Base-by-base conservation (phyloP, 1,284 basidiomycete genomes). In the Ceratobasidium sp. region DNA sequence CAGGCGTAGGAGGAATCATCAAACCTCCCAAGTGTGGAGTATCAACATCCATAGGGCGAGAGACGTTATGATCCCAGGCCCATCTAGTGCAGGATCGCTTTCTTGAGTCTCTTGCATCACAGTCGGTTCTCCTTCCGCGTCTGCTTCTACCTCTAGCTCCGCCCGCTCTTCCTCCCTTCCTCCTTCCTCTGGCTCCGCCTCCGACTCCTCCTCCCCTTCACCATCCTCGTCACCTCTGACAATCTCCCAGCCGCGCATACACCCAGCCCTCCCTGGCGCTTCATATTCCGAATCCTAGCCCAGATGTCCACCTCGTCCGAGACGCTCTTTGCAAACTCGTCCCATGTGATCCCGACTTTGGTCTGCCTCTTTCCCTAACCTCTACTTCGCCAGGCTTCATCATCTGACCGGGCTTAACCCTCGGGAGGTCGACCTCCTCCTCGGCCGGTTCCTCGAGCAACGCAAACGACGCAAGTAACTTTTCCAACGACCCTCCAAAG, bases 151-250 rank as follows among this genome's bases (percentile, higher is more conserved):
- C 89, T 92, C 57, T 85, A 85, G 80, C 91, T n/a, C n/a, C n/a
- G n/a, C n/a, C n/a, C n/a, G n/a, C n/a, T 84, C 72, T 92, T 75
- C 46, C 90, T 85, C 86, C 85, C 14, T 23, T 77, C 85, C 87
- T 59, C 91, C 91, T 73, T 89, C 91, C 71, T 80, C 81, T 34
- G 81, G 82, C 81, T 88, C 74, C 18, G 80, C 75, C 39, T 80
- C 79, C 61, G n/a, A n/a, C n/a, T n/a, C n/a, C n/a, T 80, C 81
- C 30, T 85, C 85, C 45, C 85, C 86, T 45, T 88, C 82, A 43
- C 83, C 84, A 73, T 93, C 92, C 89, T 94, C 97, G 79, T 97
- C 90, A n/a, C 81, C 84, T 72, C 88, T 84, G 18, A 97, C 81
- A 78, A 89, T 89, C 59, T 83, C 83, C 1, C 92, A 90, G 53